These are phyloP conservation scores for Gonium pectorale DNA, from an alignment of 139 green algal species.

Conservation along the genomic window DNA sequence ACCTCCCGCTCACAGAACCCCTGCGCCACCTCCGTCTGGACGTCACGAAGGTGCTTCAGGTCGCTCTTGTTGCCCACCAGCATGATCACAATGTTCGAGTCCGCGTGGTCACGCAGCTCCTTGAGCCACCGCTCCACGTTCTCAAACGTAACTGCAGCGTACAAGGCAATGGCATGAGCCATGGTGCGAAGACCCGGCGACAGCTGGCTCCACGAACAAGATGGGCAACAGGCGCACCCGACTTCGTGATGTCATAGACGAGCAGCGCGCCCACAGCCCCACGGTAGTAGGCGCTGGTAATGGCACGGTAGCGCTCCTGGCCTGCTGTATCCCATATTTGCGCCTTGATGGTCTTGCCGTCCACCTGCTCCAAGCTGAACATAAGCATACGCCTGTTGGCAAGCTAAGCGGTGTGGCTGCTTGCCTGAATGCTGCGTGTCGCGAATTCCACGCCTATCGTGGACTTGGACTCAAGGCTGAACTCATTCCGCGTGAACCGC, in stretches of 20 bases:
- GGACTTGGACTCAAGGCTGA: conserved; percentile 98
- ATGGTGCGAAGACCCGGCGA: neutral
- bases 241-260: conserved; percentile 99
- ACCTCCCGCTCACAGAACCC: conserved; percentile 91
- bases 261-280: conserved; percentile 97
- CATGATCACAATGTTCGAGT: conserved; percentile 99
- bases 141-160: conserved; percentile 91
- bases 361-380: conserved; percentile 83
- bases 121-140: conserved; percentile 99
- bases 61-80: conserved; percentile 99
- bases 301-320: conserved; percentile 97
- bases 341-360: conserved; percentile 99
- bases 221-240: conserved; percentile 58
- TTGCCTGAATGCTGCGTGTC: conserved; percentile 96
- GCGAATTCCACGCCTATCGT: conserved; percentile 99
- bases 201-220: neutral
- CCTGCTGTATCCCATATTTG: conserved; percentile 99
- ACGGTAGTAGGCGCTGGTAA: conserved; percentile 99
- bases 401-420: neutral
- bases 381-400: neutral
- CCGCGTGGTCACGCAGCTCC: conserved; percentile 97
- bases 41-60: conserved; percentile 92
- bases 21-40: conserved; percentile 94
- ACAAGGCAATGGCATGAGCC: neutral
- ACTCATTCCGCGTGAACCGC: conserved; percentile 99